These are phyloP conservation scores for Calocybe cyanea DNA, from an alignment of 768 basidiomycete species.

Conservation along the genomic window DNA sequence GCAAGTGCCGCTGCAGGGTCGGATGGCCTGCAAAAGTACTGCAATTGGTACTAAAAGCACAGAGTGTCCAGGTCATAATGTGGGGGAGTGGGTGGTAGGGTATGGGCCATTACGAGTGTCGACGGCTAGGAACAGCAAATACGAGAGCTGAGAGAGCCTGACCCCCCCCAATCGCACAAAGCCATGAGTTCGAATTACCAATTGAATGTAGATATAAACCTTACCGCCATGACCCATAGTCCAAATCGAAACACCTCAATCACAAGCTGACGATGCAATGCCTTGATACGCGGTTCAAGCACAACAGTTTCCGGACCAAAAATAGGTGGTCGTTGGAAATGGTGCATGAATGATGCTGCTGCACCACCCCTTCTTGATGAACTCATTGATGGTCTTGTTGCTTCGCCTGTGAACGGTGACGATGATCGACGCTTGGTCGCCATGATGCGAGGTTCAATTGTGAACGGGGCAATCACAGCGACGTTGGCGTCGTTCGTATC, in stretches of 20 bases:
- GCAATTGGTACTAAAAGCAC: too few species aligned
- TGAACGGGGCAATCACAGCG: slow-evolving; percentile 18
- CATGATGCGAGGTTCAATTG: slow-evolving; percentile 8
- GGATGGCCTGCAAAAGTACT: too few species aligned
- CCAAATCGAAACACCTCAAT: slow-evolving; percentile 24
- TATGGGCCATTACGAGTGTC: slow-evolving; percentile 2
- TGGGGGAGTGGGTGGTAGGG: background rate
- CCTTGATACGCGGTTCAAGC: slow-evolving; percentile 32
- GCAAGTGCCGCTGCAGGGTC: too few species aligned
- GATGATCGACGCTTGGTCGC: background rate
- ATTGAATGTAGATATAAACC: slow-evolving; percentile 2
- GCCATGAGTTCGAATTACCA: background rate
- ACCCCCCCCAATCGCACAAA: background rate
- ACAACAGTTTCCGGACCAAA: slow-evolving; percentile 38
- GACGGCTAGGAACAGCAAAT: slow-evolving; percentile 20
- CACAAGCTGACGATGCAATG: slow-evolving; percentile 27
- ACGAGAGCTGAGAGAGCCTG: slow-evolving; percentile 22
- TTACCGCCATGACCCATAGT: slow-evolving; percentile 19
- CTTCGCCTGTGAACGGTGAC: background rate
- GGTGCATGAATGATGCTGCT: slow-evolving; percentile 1
- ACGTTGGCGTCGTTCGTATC: background rate
- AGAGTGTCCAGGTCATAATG: too few species aligned
- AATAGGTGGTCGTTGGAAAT: slow-evolving; percentile 26
- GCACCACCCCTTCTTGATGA: too few species aligned
- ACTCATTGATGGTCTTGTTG: too few species aligned